A percentile compares a stretch with the other conserved stretches of the same genome.
phyloP scores from a whole-genome alignment of 2,329 filamentous ascomycete genomes.

The Conoideocrella luteorostrata region DNA sequence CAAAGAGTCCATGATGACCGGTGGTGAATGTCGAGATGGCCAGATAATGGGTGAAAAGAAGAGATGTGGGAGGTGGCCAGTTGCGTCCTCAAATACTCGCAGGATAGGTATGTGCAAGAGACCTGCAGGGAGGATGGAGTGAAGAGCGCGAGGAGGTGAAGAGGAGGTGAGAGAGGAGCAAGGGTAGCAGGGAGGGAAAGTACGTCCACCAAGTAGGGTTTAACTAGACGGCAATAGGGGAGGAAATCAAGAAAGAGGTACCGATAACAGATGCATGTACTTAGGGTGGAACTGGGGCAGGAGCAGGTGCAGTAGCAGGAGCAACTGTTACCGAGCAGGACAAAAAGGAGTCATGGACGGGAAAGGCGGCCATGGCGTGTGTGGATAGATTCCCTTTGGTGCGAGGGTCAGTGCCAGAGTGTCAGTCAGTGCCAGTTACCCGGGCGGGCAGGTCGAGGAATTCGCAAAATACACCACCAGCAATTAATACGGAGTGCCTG shows the following conservation, averaged over 20 bases:
- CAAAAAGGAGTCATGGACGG: not conserved
- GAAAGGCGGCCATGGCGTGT: not conserved
- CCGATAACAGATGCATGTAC: no score
- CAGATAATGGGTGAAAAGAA: slow-evolving; percentile 8
- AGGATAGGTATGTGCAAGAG: not conserved
- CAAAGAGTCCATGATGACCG: slow-evolving; percentile 9
- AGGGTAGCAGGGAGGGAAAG: not conserved
- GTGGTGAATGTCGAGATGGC: slow-evolving; percentile 8
- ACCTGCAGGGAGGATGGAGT: not conserved
- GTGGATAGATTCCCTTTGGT: not conserved
- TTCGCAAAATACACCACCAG: not conserved
- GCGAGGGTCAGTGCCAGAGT: slow-evolving; percentile 1
- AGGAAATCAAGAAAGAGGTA: not conserved
- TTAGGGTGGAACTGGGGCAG: not conserved
- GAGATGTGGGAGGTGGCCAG: slow-evolving; percentile 6
- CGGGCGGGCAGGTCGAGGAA: not conserved
- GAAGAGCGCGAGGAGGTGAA: not conserved
- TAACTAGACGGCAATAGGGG: no score
- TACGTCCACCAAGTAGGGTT: no score
- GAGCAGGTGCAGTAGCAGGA: not conserved
- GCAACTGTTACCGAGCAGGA: not conserved
- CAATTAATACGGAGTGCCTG: not conserved
- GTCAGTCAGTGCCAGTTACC: not conserved
- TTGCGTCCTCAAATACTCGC: slow-evolving; percentile 11
- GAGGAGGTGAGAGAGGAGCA: slow-evolving; percentile 1